These are phyloP conservation scores for Entonaema liquescens DNA, from an alignment of 495 filamentous ascomycete genomes.

Conservation along the genomic window DNA sequence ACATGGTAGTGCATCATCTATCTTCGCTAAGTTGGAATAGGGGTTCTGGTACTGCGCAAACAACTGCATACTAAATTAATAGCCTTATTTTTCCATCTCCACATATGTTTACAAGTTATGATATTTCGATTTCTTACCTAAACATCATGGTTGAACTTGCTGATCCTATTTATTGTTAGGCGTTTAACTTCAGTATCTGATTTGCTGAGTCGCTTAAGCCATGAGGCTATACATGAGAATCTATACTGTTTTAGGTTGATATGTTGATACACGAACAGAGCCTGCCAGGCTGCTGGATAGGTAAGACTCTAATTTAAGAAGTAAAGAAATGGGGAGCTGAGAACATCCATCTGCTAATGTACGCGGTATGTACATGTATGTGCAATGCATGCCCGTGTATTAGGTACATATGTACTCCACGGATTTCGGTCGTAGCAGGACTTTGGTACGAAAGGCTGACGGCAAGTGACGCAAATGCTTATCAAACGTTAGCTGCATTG, in stretches of 20 bases:
- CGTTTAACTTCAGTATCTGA: background rate
- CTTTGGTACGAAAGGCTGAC: conserved; percentile 9
- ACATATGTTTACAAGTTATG: background rate
- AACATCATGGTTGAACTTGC: background rate
- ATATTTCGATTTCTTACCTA: background rate
- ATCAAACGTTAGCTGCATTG: conserved; percentile 17
- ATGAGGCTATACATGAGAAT: background rate
- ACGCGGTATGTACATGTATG: background rate
- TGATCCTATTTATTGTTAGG: background rate
- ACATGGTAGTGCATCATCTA: background rate
- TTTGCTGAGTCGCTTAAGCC: background rate
- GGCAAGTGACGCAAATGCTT: conserved; percentile 29
- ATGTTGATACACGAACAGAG: background rate
- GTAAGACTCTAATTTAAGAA: conserved; percentile 35
- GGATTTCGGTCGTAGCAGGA: conserved; percentile 1
- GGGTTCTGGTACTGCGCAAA: background rate
- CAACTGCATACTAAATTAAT: background rate
- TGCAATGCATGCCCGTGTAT: no score
- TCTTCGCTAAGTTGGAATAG: background rate
- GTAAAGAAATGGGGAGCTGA: conserved; percentile 4
- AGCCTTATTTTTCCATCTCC: no score
- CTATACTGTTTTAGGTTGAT: background rate
- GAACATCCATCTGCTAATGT: background rate
- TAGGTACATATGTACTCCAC: conserved; percentile 25
- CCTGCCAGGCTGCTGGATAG: conserved; percentile 10